Evolutionary conservation across 768 basidiomycete genomes (phyloP), one percentile per base, ranked within the genome.

Genomic region (Russula brevipes): DNA sequence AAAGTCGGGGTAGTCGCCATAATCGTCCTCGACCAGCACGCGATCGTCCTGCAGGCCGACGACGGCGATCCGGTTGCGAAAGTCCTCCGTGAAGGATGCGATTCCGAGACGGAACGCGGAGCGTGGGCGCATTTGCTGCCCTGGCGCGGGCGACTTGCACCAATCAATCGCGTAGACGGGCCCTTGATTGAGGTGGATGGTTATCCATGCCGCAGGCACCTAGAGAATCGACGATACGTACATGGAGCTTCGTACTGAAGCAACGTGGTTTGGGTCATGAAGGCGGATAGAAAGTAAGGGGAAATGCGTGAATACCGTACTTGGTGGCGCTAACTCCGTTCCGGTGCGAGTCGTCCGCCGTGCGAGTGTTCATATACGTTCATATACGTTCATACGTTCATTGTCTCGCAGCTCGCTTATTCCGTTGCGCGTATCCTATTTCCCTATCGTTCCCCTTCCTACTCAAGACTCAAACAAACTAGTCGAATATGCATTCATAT

Each of bases 201-300:
- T 66, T 51, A 46, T 51, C 36, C 33, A 41, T 38, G n/a, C 33
- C 12, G 19, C 35, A 16, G 5, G 38, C 56, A 30, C 16, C 41
- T 19, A 45, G 9, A 49, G 39, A 57, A 35, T 39, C 9, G 16
- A 57, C 5, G 41, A 36, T 35, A 76, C 89, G 81, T 74, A 91
- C 91, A 91, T 53, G 88, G 89, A 47, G 91, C 87, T 76, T 92
- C 91, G 73, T 91, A 92, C 65, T 90, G 87, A 61, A 92, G 81
- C 68, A 88, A 70, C 4, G 85, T 85, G 38, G 85, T 85, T 72
- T 87, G 86, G 65, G 84, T 81, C 87, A 89, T 88, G 69, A 69
- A 54, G 50, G 53, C 17, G 31, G 53, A 64, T 45, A 59, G 31
- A 2, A 11, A 24, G 57, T 54, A 41, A 47, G 63, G 44, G 52